Base-by-base conservation (phyloP, 2,329 filamentous ascomycete species). In the Alternaria rosae region DNA sequence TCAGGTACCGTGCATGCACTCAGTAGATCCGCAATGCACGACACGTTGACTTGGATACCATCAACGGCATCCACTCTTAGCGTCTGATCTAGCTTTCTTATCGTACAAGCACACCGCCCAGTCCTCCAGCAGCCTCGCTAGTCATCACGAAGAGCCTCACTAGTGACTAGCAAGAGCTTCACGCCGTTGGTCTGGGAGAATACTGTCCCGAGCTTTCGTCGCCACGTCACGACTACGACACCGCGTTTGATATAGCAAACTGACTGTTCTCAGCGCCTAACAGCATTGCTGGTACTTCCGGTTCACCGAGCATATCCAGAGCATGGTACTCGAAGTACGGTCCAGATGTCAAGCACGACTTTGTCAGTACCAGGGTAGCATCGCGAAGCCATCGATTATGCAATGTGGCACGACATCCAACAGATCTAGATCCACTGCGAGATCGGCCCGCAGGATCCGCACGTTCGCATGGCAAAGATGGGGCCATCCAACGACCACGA, bases 401-500 rank as follows among this genome's bases (percentile, higher is more conserved):
- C 47, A 28, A 50, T 50, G 47, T 50, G 47, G 47, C 28, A 23
- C 47, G 28, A 50, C 47, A n/a, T 12, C 47, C 47, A 50, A 50
- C 42, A 43, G 21, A 53, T 35, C 28, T 9, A 45, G 15, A 44
- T 54, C 30, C 23, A 25, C 51, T 17, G 23, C 21, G 30, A 54
- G 41, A 41, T 47, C 41, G 57, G 38, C 51, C 57, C 57, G 54
- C 57, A 30, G 23, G 53, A 32, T 54, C 57, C 57, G 57, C 57
- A n/a, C 20, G 57, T 60, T 60, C 28, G 53, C 57, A 60, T 51
- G 42, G 53, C 25, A 56, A 57, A 42, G 28, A 60, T 35, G 45
- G 53, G 52, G 57, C 53, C 32, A 28, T 51, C 26, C 3, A 38
- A 54, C 42, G 42, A 41, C 41, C 57, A 32, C 25, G 13, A 23